These are phyloP conservation scores for Didymella pinodella DNA, from an alignment of 2,329 filamentous ascomycete genomes.

Conservation along the genomic window DNA sequence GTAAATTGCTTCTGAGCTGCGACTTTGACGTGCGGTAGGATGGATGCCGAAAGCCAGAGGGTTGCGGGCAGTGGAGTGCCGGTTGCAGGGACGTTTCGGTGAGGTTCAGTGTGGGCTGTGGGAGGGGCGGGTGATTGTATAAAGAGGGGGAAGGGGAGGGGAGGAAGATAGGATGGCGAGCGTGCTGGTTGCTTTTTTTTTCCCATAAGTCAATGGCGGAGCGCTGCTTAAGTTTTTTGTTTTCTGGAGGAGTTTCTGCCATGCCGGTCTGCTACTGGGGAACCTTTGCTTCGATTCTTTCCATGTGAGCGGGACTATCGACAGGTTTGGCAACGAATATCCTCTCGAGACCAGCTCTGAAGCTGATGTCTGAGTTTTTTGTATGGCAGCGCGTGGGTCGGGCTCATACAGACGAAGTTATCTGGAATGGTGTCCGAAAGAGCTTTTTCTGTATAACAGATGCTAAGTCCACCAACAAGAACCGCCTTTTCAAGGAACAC, in stretches of 20 bases:
- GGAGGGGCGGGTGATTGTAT: background rate
- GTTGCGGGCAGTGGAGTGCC: background rate
- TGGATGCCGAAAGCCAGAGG: background rate
- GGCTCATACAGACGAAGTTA: background rate
- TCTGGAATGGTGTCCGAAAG: background rate
- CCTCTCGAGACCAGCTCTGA: background rate
- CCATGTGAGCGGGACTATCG: background rate
- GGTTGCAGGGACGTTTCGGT: slow-evolving; percentile 10
- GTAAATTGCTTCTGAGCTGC: background rate
- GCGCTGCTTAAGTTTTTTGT: background rate
- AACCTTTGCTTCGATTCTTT: slow-evolving; percentile 1
- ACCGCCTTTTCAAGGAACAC: background rate
- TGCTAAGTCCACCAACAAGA: background rate
- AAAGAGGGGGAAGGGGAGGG: background rate
- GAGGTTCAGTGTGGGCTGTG: slow-evolving; percentile 2
- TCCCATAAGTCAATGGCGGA: background rate
- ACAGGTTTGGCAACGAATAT: too few species aligned
- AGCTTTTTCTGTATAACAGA: background rate
- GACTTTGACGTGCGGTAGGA: background rate
- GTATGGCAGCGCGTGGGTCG: background rate
- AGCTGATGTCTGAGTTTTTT: background rate
- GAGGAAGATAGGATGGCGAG: background rate
- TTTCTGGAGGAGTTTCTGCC: slow-evolving; percentile 4
- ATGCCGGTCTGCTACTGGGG: background rate
- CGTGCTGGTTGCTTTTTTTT: background rate